Base-by-base conservation (phyloP, 345 rosid genomes). In the Salix viminalis region DNA sequence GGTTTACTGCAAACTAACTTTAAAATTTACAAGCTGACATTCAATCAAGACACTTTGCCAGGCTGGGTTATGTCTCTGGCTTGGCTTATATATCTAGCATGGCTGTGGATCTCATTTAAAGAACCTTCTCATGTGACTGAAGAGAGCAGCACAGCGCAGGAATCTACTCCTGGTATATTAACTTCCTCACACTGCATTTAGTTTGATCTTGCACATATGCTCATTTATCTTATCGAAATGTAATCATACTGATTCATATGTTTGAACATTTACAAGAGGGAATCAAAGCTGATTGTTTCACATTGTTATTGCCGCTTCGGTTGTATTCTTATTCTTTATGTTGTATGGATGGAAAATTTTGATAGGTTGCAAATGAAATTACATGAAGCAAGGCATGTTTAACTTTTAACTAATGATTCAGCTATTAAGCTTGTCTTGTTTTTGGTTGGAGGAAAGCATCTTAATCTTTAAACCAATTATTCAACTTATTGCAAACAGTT, bases 51-150 rank as follows among this genome's bases (percentile, higher is more conserved):
- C 60, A 96, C 99, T 73, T 86, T 94, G 81, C 99, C 99, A 32
- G 99, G 99, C 12, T 96, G 99, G 98, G 94, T 94, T 73, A 96
- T 96, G 99, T 85, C 98, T 78, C 82, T 89, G 64, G 97, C 94
- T 54, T 96, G 98, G 98, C 86, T 96, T 65, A 23, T 94, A 34
- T 96, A 91, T 87, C 88, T 96, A 79, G 67, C 92, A 64, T 89
- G 98, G 94, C 80, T 92, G 79, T 91, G 93, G 84, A 79, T 96
- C 77, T 91, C 91, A 74, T 96, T 96, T 81, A 88, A 41, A 82
- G 99, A 96, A 82, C 99, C 99, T 14, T 66, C 84, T 73, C 92
- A n/a, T 81, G 93, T 87, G 41, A 70, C 73, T 62, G 90, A 85
- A 66, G 96, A 85, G 83, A 82, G 60, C 75, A 77, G 46, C 73